These are phyloP conservation scores for Microthlaspi erraticum DNA, from an alignment of 345 rosid genomes.

Conservation along the genomic window DNA sequence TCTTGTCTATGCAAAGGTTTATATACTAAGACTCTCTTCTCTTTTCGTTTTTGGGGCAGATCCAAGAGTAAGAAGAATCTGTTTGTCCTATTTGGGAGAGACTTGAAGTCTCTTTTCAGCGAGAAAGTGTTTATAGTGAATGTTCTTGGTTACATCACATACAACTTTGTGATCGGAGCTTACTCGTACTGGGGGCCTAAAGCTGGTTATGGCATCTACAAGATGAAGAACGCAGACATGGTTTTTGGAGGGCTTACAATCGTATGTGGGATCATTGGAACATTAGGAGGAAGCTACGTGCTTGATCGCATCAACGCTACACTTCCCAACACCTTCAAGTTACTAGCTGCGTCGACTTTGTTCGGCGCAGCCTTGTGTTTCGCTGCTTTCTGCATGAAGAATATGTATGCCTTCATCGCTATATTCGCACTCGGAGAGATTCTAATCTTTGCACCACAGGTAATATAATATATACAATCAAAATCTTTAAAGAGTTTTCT, in stretches of 20 bases:
- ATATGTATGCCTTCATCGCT: conserved; percentile 73
- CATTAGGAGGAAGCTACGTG: conserved; percentile 75
- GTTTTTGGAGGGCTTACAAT: conserved; percentile 93
- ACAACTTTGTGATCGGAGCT: conserved; percentile 96
- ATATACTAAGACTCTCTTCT: background rate
- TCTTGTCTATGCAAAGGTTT: background rate
- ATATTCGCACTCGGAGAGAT: conserved; percentile 86
- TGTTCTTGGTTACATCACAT: conserved; percentile 84
- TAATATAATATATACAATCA: conserved; percentile 47
- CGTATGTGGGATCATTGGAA: conserved; percentile 85
- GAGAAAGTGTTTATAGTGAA: conserved; percentile 80
- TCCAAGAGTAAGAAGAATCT: conserved; percentile 48
- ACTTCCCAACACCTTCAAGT: conserved; percentile 90
- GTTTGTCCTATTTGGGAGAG: conserved; percentile 60
- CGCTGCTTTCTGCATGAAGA: conserved; percentile 75
- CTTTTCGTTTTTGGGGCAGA: conserved; percentile 24
- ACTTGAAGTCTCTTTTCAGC: conserved; percentile 71
- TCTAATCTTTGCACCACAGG: conserved; percentile 96
- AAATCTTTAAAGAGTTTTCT: background rate
- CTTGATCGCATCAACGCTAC: conserved; percentile 78
- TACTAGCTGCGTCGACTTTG: conserved; percentile 77
- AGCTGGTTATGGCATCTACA: conserved; percentile 91
- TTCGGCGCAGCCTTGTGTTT: conserved; percentile 85
- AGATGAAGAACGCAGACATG: conserved; percentile 87
- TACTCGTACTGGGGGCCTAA: conserved; percentile 99